These are phyloP conservation scores for Gnomoniopsis smithogilvyi DNA, from an alignment of 2,329 filamentous ascomycete species.

Conservation along the genomic window DNA sequence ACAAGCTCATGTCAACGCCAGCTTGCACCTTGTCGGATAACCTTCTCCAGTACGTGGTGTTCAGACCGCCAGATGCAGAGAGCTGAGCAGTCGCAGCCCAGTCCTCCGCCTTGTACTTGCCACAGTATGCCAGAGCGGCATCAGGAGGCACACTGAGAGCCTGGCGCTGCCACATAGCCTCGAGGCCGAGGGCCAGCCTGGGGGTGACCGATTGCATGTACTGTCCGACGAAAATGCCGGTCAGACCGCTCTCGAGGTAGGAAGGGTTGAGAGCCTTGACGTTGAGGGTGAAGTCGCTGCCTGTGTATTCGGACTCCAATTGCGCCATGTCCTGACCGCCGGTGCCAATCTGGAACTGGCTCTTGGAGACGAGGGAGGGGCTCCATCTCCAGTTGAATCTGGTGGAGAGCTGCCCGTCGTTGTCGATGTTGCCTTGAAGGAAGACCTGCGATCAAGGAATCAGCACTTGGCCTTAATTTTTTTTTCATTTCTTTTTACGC, in stretches of 20 bases:
- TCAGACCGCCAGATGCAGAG: slow-evolving; percentile 82
- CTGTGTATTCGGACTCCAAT: slow-evolving; percentile 93
- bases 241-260: slow-evolving; percentile 83
- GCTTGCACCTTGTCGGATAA: slow-evolving; percentile 95
- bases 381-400: slow-evolving; percentile 94
- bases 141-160: slow-evolving; percentile 85
- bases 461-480: not conserved
- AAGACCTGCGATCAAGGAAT: slow-evolving; percentile 63
- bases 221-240: slow-evolving; percentile 92
- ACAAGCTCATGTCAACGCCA: slow-evolving; percentile 89
- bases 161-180: slow-evolving; percentile 90
- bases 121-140: slow-evolving; percentile 84
- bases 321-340: slow-evolving; percentile 83
- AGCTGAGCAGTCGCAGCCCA: slow-evolving; percentile 93
- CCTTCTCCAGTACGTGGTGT: slow-evolving; percentile 89
- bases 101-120: slow-evolving; percentile 84
- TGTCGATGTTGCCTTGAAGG: slow-evolving; percentile 92
- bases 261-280: slow-evolving; percentile 97
- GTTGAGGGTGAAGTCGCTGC: slow-evolving; percentile 87
- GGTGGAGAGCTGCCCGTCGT: slow-evolving; percentile 80
- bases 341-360: slow-evolving; percentile 78
- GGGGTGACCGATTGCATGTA: slow-evolving; percentile 94
- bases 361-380: slow-evolving; percentile 77
- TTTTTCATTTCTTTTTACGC: no score
- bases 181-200: slow-evolving; percentile 80